These are phyloP conservation scores for Penicillium sp. DNA, from an alignment of 2,329 filamentous ascomycete genomes.

Conservation along the genomic window DNA sequence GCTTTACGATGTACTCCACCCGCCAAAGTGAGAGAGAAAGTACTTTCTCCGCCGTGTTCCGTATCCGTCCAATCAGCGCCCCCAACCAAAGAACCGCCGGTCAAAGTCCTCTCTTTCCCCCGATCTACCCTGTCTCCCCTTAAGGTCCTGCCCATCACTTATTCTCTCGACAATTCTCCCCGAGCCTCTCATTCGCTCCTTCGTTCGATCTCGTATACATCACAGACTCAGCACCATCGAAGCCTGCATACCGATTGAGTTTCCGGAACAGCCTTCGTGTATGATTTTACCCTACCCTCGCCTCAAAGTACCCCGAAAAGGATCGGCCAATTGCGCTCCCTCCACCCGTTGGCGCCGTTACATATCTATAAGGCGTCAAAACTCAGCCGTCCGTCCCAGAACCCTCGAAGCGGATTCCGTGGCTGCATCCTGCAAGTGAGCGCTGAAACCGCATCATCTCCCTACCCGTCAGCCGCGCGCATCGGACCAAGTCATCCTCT, in stretches of 20 bases:
- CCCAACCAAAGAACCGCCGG: slow-evolving; percentile 12
- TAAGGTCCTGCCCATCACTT: slow-evolving; percentile 4
- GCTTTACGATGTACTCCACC: slow-evolving; percentile 15
- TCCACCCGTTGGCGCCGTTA: slow-evolving; percentile 9
- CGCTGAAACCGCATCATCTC: slow-evolving; percentile 22
- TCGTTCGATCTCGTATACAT: not conserved
- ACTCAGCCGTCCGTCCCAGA: slow-evolving; percentile 5
- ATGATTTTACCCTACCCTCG: slow-evolving; percentile 4
- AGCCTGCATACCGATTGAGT: slow-evolving; percentile 8
- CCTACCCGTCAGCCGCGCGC: slow-evolving; percentile 23
- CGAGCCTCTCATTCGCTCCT: not conserved
- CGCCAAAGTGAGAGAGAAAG: slow-evolving; percentile 8
- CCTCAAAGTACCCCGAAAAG: slow-evolving; percentile 10
- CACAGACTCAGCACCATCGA: not conserved
- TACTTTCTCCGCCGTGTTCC: slow-evolving; percentile 12
- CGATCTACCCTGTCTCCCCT: slow-evolving; percentile 4
- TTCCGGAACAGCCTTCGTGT: slow-evolving; percentile 5
- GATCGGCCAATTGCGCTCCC: slow-evolving; percentile 11
- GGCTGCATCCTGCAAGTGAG: slow-evolving; percentile 16
- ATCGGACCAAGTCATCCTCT: slow-evolving; percentile 9
- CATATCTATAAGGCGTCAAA: not conserved
- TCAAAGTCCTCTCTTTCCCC: slow-evolving; percentile 12
- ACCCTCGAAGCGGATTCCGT: slow-evolving; percentile 3
- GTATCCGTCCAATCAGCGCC: slow-evolving; percentile 12
- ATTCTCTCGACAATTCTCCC: not conserved